Evolutionary conservation across 2,329 filamentous ascomycete species (phyloP), one percentile per base, ranked within the genome.

Genomic region (Colletotrichum sublineola): DNA sequence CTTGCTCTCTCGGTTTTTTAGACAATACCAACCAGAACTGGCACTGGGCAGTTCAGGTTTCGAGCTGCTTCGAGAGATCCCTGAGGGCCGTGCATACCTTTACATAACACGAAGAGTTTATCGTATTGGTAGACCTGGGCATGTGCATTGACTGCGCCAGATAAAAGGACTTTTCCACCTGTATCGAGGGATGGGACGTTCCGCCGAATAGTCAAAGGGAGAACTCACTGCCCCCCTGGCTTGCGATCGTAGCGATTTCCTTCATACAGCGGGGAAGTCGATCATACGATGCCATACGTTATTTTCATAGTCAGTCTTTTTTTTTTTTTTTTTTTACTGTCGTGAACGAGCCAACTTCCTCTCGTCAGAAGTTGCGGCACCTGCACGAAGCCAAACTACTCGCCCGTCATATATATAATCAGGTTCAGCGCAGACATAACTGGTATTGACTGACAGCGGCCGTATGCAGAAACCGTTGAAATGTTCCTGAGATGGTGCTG

Each of bases 151-250:
- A 33, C 6, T 53, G 14, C 20, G 36, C 20, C 20, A 38, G 33
- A 40, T 6, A 40, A 2, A 12, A 33, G 18, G 33, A 14, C 9
- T 24, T 46, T 11, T 3, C n/a, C 12, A 15, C 55, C 14, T 40
- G 55, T 11, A 12, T 46, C 24, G 20, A 60, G 38, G 62, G 62
- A 52, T 55, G 44, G 46, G 33, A 52, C 60, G 42, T 48, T 33
- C 29, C 31, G 12, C 14, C 18, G n/a, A 20, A 15, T 20, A n/a
- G 53, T 20, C 53, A 14, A 57, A 38, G 33, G 20, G 53, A 57
- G 33, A 36, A 6, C 20, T 36, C 18, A 56, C 8, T 20, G 9
- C 29, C 20, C 20, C 29, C 60, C 62, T 55, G 48, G 5, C 18
- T 55, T 24, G 36, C 31, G 24, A 42, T 53, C n/a, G 20, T 9